Base-by-base conservation (phyloP, 139 green algal genomes). In the Chlorella sp. region DNA sequence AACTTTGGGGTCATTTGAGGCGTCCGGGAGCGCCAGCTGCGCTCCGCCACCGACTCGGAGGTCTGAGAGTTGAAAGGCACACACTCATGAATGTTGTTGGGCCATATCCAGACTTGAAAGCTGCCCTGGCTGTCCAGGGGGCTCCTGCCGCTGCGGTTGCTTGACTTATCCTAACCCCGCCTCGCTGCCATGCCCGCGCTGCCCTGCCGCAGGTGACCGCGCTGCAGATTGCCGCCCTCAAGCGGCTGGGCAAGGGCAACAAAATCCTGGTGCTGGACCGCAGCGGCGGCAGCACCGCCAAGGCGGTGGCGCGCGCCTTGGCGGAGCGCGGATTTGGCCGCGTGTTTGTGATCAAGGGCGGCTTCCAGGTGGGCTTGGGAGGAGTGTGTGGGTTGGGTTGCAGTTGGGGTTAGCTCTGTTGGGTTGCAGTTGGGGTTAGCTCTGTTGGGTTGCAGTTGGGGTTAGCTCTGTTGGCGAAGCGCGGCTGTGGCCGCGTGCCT, bases 201-300 rank as follows among this genome's bases (percentile, higher is more conserved):
- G 32, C 19, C 14, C 46, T 43, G n/a, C 74, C 43, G 58, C 76
- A 82, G 76, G 76, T 82, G 20, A 82, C 76, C 26, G 92, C 92
- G 1, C 76, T 97, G 85, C 92, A 97, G 88, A 92, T 97, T 43
- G 92, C 92, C 13, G 70, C 92, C 7, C 90, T 98, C 67, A 96
- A 96, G 85, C 86, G 86, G 58, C 80, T 97, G 13, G 69, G 48
- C 86, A 92, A 92, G 68, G 84, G 91, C 83, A 90, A 82, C 80
- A 93, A 89, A 67, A 62, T 98, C 19, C 83, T 96, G 73, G 83
- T 98, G 56, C 84, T 98, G 84, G 95, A 98, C 93, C 86, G 87
- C n/a, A 92, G 90, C 64, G 95, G 94, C 70, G 76, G 78, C 69
- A 69, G 83, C 56, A 44, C 46, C 17, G 87, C 93, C 65, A 94